Conservation (phyloP, 1,139 yeast genomes). For the Waltiozyma sp. region DNA sequence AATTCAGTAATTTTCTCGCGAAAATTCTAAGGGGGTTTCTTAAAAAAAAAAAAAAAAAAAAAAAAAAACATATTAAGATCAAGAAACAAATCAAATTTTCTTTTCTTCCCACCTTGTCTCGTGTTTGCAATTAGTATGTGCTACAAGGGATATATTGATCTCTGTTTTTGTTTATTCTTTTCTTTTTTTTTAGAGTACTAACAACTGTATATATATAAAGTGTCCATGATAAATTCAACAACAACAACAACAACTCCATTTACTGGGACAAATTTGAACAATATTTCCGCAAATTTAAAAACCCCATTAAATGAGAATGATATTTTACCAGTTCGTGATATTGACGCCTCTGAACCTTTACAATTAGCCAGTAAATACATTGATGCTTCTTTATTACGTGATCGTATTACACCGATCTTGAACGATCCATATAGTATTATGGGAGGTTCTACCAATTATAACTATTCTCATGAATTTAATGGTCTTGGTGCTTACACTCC, state of each 20-base stretch:
- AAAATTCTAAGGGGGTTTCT: no score
- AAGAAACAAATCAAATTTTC: no score
- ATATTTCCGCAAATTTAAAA: no score
- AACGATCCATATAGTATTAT: constrained; percentile 23
- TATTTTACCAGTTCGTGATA: constrained; percentile 9
- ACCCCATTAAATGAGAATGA: constrained; percentile 14
- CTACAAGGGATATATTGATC: no score
- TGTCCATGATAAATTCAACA: background rate
- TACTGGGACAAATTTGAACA: no score
- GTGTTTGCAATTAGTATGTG: no score
- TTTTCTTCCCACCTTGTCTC: no score
- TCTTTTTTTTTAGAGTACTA: background rate
- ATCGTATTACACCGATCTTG: constrained; percentile 27
- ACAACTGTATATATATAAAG: no score
- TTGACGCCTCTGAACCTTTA: constrained; percentile 20
- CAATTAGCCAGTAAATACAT: constrained; percentile 29
- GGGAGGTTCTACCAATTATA: constrained; percentile 28
- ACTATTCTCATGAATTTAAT: constrained; percentile 25
- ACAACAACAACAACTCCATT: background rate
- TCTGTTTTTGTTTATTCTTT: no score
- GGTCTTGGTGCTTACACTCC: constrained; percentile 50
- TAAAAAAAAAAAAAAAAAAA: no score
- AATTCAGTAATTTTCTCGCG: background rate
- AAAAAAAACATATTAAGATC: background rate
- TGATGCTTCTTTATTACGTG: constrained; percentile 26